These are phyloP conservation scores for Alternaria panax DNA, from an alignment of 2,329 filamentous ascomycete species.

Conservation along the genomic window DNA sequence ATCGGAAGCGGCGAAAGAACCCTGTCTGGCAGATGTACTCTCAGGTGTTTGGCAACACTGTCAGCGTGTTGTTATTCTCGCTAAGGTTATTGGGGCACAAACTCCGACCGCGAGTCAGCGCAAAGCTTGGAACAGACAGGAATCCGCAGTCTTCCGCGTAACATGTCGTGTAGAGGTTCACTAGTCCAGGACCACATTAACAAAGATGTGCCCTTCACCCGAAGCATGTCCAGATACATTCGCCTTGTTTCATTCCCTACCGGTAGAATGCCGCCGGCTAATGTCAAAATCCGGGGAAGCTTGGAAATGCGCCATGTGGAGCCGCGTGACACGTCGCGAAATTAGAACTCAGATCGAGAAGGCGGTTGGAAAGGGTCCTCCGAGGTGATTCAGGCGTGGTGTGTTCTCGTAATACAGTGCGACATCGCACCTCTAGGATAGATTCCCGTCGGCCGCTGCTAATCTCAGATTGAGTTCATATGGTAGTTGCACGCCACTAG, in stretches of 20 bases:
- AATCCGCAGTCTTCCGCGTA: neutral
- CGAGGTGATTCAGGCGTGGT: neutral
- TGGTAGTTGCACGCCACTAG: neutral
- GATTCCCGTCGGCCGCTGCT: neutral
- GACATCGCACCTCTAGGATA: neutral
- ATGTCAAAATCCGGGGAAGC: slow-evolving; percentile 16
- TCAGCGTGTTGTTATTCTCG: neutral
- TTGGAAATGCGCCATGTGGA: slow-evolving; percentile 14
- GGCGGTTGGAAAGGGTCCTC: neutral
- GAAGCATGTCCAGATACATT: slow-evolving; percentile 11
- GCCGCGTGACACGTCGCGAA: slow-evolving; percentile 3
- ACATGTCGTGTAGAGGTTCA: neutral
- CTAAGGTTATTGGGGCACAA: neutral
- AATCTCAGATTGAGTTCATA: neutral
- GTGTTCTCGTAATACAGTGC: neutral
- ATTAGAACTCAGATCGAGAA: neutral
- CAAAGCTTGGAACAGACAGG: neutral
- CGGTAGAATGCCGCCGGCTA: slow-evolving; percentile 34
- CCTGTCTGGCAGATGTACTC: neutral
- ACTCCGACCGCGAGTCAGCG: neutral
- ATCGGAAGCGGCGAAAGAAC: slow-evolving; percentile 13
- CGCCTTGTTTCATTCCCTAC: neutral
- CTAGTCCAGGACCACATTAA: neutral
- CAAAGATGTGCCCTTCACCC: slow-evolving; percentile 24
- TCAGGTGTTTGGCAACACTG: neutral